Conservation (phyloP, 2,329 filamentous ascomycete species). For the Colletotrichum sp. region DNA sequence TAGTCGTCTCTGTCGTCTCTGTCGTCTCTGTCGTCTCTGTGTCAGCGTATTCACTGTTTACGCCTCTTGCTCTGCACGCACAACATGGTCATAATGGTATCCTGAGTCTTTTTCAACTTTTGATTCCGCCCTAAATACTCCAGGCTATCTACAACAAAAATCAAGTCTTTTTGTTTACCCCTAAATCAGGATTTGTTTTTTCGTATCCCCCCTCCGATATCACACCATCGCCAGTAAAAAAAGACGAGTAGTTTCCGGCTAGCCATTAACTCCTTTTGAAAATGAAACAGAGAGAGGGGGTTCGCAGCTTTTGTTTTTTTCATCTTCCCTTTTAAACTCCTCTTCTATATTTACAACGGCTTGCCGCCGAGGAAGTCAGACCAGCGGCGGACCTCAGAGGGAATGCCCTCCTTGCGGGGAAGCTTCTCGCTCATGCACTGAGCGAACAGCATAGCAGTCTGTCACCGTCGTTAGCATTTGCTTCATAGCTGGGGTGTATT, state of each 20-base stretch:
- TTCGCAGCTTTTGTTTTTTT: not conserved
- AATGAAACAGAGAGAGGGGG: not conserved
- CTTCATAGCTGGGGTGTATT: not conserved
- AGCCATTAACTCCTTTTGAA: conserved; percentile 4
- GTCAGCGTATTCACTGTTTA: not conserved
- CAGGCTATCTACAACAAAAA: not conserved
- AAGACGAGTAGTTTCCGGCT: conserved; percentile 6
- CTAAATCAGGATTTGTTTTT: not conserved
- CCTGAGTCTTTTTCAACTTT: not conserved
- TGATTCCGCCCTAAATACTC: not conserved
- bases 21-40: not conserved
- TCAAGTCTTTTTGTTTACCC: not conserved
- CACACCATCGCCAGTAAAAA: not conserved
- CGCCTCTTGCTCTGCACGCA: not conserved
- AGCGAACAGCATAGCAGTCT: conserved; percentile 96
- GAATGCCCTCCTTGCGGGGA: conserved; percentile 85
- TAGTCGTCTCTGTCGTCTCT: not conserved
- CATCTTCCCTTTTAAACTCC: not conserved
- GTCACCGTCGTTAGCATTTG: conserved; percentile 32
- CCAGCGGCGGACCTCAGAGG: conserved; percentile 90
- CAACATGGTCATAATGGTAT: not conserved
- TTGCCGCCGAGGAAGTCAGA: conserved; percentile 92
- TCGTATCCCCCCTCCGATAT: not conserved
- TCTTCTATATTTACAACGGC: conserved; percentile 63
- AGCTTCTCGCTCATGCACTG: conserved; percentile 98